These are phyloP conservation scores for Colletotrichum nymphaeae DNA, from an alignment of 2,329 filamentous ascomycete species.

Conservation along the genomic window DNA sequence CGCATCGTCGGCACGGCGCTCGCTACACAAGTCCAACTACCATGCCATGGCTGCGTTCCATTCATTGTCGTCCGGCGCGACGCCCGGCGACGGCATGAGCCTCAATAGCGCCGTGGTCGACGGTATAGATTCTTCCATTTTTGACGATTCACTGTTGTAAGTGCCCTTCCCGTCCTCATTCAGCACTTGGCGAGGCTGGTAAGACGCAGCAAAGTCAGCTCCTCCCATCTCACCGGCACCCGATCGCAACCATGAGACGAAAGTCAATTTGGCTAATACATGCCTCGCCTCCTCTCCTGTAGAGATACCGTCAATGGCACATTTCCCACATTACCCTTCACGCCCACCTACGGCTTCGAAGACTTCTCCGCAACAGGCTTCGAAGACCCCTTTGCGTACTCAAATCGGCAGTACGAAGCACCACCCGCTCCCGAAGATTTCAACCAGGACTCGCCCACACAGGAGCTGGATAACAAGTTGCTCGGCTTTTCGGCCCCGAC, in stretches of 20 bases:
- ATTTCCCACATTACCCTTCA: slow-evolving; percentile 62
- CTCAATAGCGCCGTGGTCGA: slow-evolving; percentile 61
- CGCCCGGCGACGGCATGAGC: slow-evolving; percentile 58
- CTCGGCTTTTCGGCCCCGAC: slow-evolving; percentile 78
- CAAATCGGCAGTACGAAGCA: slow-evolving; percentile 59
- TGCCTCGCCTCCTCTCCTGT: background rate
- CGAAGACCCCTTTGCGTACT: slow-evolving; percentile 74
- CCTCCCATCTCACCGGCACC: background rate
- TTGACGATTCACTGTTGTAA: slow-evolving; percentile 69
- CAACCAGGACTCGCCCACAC: slow-evolving; percentile 60
- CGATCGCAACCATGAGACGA: slow-evolving; percentile 17
- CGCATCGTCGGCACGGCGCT: slow-evolving; percentile 38
- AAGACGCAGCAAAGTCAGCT: background rate
- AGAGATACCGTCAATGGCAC: slow-evolving; percentile 56
- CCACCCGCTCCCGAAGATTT: slow-evolving; percentile 56
- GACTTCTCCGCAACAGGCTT: slow-evolving; percentile 69
- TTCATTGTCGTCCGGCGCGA: slow-evolving; percentile 60
- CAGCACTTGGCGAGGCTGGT: background rate
- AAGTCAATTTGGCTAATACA: slow-evolving; percentile 26
- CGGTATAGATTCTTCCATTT: slow-evolving; percentile 61
- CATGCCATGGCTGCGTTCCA: slow-evolving; percentile 71
- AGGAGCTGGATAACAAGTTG: slow-evolving; percentile 75
- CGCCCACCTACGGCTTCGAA: slow-evolving; percentile 71
- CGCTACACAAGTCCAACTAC: slow-evolving; percentile 41
- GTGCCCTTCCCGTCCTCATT: slow-evolving; percentile 39